These are phyloP conservation scores for Tetraselmis striata DNA, from an alignment of 139 green algal species.

Conservation along the genomic window DNA sequence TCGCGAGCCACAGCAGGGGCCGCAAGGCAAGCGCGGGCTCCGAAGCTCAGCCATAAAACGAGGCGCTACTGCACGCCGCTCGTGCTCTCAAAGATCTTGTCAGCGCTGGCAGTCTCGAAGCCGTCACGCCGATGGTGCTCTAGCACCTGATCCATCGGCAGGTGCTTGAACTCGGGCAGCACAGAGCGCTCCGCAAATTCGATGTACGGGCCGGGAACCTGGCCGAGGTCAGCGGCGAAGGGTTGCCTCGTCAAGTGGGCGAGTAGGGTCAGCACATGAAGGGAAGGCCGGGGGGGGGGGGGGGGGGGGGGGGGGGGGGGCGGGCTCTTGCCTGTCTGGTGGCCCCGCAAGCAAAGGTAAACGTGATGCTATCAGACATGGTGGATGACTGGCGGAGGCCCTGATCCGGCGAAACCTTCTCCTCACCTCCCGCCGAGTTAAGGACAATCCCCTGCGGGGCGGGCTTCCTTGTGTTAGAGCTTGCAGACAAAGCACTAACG, in stretches of 20 bases:
- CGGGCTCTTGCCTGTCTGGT: neutral
- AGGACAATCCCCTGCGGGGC: neutral
- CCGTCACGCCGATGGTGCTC: conserved; percentile 72
- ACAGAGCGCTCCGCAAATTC: conserved; percentile 70
- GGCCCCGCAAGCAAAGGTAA: conserved; percentile 42
- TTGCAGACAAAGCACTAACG: no score
- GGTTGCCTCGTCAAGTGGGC: no score
- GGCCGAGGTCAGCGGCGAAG: no score
- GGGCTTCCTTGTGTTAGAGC: no score
- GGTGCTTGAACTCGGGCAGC: conserved; percentile 44
- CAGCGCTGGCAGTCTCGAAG: conserved; percentile 73
- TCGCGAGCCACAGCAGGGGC: no score
- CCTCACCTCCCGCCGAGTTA: neutral
- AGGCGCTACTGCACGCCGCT: conserved; percentile 6
- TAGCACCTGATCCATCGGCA: conserved; percentile 14
- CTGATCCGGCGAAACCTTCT: conserved; percentile 45
- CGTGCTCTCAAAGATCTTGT: conserved; percentile 78
- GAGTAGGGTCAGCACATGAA: no score
- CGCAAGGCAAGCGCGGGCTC: no score
- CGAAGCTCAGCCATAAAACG: no score
- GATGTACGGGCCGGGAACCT: conserved; percentile 56
- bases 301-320: no score
- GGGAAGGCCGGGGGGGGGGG: no score
- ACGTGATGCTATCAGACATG: conserved; percentile 50
- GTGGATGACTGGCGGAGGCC: conserved; percentile 67